Percentiles rank a stretch among this genome's conserved stretches.
phyloP scores from a whole-genome alignment of 108 stramenopile species.

The Schizochytrium sp. region DNA sequence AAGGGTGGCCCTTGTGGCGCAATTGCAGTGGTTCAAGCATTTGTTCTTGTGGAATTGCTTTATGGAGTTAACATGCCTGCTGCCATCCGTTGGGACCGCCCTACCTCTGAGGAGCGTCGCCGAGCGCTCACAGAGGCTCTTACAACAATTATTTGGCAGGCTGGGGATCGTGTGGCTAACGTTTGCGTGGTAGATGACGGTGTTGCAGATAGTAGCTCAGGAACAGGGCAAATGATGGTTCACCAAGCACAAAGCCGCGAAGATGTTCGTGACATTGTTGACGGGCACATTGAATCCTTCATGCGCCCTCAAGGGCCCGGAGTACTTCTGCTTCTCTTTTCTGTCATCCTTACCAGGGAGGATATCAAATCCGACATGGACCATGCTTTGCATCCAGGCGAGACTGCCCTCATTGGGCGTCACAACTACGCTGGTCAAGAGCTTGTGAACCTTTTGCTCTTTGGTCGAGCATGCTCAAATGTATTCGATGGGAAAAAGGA shows the following conservation, averaged over 20 bases:
- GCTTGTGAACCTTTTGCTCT: slow-evolving; percentile 72
- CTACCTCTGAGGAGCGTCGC: slow-evolving; percentile 50
- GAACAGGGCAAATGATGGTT: neutral
- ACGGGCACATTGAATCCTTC: neutral
- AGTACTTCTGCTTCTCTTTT: slow-evolving; percentile 66
- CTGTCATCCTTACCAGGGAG: slow-evolving; percentile 64
- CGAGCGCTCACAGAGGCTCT: slow-evolving; percentile 53
- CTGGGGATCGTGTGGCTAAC: neutral
- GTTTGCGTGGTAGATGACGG: neutral
- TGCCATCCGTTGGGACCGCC: slow-evolving; percentile 61
- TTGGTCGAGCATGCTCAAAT: slow-evolving; percentile 70
- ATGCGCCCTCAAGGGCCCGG: slow-evolving; percentile 46
- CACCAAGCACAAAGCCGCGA: neutral
- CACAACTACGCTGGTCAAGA: slow-evolving; percentile 76
- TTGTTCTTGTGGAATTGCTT: slow-evolving; percentile 61
- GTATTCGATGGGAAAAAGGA: slow-evolving; percentile 68
- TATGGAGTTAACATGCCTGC: slow-evolving; percentile 38
- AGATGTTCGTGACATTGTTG: neutral
- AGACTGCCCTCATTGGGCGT: slow-evolving; percentile 63
- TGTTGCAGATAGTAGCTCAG: too few species aligned
- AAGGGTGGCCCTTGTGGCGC: slow-evolving; percentile 76
- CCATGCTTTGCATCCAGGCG: slow-evolving; percentile 57
- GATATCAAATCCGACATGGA: slow-evolving; percentile 66
- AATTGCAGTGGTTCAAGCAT: slow-evolving; percentile 73
- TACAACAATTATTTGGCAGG: slow-evolving; percentile 63